Conservation (phyloP, 176 grass and related monocot genomes). For the Olyra latifolia region DNA sequence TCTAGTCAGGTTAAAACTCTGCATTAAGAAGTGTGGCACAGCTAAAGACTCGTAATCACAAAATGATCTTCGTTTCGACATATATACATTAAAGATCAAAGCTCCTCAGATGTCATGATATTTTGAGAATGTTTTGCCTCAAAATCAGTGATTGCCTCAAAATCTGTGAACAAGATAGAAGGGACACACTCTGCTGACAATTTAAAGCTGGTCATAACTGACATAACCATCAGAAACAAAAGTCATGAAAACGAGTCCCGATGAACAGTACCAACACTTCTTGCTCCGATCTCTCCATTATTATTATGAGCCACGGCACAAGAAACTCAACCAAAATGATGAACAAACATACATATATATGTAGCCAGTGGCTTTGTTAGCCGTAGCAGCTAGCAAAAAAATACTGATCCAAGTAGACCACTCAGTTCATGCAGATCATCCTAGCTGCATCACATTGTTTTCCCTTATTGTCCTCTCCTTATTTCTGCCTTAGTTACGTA, state of each 20-base stretch:
- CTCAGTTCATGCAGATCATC: constrained; percentile 22
- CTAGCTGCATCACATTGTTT: constrained; percentile 3
- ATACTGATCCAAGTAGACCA: constrained; percentile 25
- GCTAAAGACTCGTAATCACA: not conserved
- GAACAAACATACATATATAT: constrained; percentile 24
- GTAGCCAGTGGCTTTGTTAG: constrained; percentile 15
- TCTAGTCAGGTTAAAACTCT: too few species aligned
- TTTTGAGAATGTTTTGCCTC: constrained; percentile 11
- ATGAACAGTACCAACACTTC: constrained; percentile 11
- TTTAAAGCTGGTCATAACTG: constrained; percentile 23
- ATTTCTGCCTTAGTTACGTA: constrained; percentile 7
- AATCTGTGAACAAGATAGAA: not conserved
- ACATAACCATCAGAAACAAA: constrained; percentile 23
- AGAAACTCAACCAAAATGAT: constrained; percentile 28
- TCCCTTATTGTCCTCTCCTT: constrained; percentile 1
- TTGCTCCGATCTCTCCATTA: not conserved
- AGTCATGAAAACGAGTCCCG: constrained; percentile 24
- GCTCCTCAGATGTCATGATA: constrained; percentile 6
- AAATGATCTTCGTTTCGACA: not conserved
- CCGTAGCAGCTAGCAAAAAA: not conserved
- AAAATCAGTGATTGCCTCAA: constrained; percentile 22
- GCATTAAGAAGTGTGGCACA: not conserved
- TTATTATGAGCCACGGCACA: not conserved
- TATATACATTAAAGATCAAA: not conserved
- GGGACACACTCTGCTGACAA: not conserved